Conservation (phyloP, 208 protist genomes). For the Acanthamoeba lenticulata region DNA sequence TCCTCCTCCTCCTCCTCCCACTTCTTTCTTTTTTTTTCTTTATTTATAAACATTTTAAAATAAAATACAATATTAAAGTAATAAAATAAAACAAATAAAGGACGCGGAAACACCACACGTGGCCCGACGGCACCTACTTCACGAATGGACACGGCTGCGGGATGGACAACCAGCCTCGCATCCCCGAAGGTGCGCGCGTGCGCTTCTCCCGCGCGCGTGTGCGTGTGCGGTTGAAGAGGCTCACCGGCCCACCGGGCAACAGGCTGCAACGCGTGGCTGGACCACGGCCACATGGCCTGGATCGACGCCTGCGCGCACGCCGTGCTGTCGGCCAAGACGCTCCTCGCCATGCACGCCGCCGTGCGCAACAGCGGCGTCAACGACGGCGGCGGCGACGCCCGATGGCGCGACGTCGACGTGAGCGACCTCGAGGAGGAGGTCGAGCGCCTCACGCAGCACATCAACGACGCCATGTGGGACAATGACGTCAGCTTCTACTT, state of each 20-base stretch:
- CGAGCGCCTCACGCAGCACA: neutral
- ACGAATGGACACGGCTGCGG: conserved; percentile 39
- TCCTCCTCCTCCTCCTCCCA: too few relatives aligned
- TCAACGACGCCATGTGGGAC: conserved; percentile 58
- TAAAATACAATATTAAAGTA: too few relatives aligned
- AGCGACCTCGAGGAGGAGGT: conserved; percentile 26
- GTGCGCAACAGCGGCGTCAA: neutral
- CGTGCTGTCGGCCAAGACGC: conserved; percentile 11
- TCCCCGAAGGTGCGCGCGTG: too few relatives aligned
- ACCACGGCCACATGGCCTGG: conserved; percentile 58
- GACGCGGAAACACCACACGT: conserved; percentile 49
- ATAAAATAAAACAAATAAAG: too few relatives aligned
- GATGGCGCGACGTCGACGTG: conserved; percentile 5
- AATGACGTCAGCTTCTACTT: neutral
- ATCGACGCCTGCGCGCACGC: conserved; percentile 44
- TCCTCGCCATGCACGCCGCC: conserved; percentile 25
- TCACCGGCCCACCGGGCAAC: too few relatives aligned
- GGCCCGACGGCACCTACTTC: conserved; percentile 47
- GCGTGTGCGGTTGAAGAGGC: too few relatives aligned
- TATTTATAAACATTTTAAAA: too few relatives aligned
- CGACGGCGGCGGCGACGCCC: too few relatives aligned
- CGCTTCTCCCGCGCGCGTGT: too few relatives aligned
- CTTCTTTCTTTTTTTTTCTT: too few relatives aligned
- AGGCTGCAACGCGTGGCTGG: conserved; percentile 25
- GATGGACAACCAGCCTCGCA: conserved; percentile 59